Evolutionary conservation across 2,329 filamentous ascomycete species (phyloP).

Genomic region (Allantophomopsis cytisporea): DNA sequence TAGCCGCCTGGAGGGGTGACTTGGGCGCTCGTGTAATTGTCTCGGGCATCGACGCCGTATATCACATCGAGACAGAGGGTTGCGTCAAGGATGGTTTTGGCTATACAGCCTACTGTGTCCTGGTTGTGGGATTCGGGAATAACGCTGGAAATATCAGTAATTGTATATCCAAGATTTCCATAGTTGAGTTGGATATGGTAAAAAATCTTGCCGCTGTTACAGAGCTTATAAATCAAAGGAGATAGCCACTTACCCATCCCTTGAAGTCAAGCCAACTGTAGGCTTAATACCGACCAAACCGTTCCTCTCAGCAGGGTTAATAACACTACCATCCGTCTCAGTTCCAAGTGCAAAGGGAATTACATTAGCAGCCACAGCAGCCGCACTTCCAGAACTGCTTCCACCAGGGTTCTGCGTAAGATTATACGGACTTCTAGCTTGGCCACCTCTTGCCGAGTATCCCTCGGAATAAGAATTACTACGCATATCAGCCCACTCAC

Average conservation of each 20-base stretch:
- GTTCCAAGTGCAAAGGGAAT: conserved; percentile 55
- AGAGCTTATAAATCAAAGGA: conserved; percentile 2
- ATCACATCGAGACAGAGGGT: conserved; percentile 51
- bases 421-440: conserved; percentile 54
- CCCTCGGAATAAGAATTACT: conserved; percentile 54
- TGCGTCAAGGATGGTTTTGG: conserved; percentile 55
- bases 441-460: conserved; percentile 50
- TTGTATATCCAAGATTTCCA: too few relatives aligned
- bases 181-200: conserved; percentile 27
- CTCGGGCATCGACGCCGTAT: conserved; percentile 42
- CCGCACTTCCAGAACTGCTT: conserved; percentile 52
- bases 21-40: conserved; percentile 51
- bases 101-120: conserved; percentile 57
- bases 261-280: conserved; percentile 58
- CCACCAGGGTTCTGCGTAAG: conserved; percentile 55
- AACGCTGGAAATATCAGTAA: conserved; percentile 17
- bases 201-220: conserved; percentile 17
- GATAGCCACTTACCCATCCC: conserved; percentile 23
- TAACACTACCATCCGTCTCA: conserved; percentile 61
- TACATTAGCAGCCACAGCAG: conserved; percentile 49
- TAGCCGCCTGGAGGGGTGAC: conserved; percentile 39
- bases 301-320: conserved; percentile 58
- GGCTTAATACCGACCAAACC: conserved; percentile 63
- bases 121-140: conserved; percentile 55
- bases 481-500: conserved; percentile 65